Conservation (phyloP, 164 flowering plant genomes). For the Protea cynaroides region DNA sequence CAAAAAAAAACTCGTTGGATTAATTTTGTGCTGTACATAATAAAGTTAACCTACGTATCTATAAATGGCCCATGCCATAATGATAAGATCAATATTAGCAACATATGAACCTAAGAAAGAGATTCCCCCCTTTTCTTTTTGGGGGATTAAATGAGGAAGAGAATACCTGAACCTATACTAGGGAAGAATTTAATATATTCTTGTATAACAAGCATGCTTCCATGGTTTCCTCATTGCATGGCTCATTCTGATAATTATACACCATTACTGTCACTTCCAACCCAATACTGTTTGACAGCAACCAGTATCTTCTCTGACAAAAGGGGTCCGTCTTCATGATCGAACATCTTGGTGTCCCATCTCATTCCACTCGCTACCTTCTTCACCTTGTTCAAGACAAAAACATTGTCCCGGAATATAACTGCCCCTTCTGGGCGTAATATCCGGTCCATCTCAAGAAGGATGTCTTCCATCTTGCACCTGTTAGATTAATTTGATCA, state of each 20-base stretch:
- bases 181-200: too few species aligned
- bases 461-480: slow-evolving; percentile 69
- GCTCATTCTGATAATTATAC: slow-evolving; percentile 5
- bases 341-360: slow-evolving; percentile 61
- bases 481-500: slow-evolving; percentile 29
- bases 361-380: slow-evolving; percentile 58
- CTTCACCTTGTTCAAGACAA: slow-evolving; percentile 56
- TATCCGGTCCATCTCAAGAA: slow-evolving; percentile 82
- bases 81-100: too few species aligned
- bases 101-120: too few species aligned
- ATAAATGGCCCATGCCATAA: too few species aligned
- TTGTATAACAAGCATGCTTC: too few species aligned
- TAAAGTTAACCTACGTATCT: too few species aligned
- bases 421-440: slow-evolving; percentile 77
- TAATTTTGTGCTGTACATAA: too few species aligned
- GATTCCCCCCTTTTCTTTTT: too few species aligned
- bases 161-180: too few species aligned
- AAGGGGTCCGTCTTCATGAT: slow-evolving; percentile 83
- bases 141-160: too few species aligned
- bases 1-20: too few species aligned
- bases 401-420: slow-evolving; percentile 63
- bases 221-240: background rate
- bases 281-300: slow-evolving; percentile 76
- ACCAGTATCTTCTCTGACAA: slow-evolving; percentile 67
- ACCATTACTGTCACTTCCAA: slow-evolving; percentile 32